Evolutionary conservation across 2,329 filamentous ascomycete species (phyloP), one percentile per base, ranked within the genome.

Genomic region (Cladophialophora exuberans): DNA sequence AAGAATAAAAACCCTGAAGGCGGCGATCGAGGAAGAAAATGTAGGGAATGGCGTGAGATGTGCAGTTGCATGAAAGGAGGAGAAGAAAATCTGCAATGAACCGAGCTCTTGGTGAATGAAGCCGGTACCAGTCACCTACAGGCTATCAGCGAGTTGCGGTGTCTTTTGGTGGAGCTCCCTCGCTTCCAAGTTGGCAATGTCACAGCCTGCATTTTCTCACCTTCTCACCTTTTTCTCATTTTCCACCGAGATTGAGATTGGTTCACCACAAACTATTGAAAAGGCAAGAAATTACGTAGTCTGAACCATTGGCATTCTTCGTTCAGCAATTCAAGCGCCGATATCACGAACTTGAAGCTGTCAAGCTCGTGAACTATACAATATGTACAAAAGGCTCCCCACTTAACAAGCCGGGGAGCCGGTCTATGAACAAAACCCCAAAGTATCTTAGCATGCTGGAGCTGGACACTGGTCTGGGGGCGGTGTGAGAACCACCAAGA

Each of bases 371-470:
- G 35, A 38, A 57, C 46, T 57, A 60, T 57, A 60, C 57, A 57
- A 57, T 54, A 57, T 56, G 50, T 60, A 60, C 57, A 49, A 53
- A 56, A 7, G 39, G 28, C 42, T 45, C 45, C n/a, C n/a, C n/a
- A n/a, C n/a, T n/a, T n/a, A n/a, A n/a, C n/a, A 15, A 43, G 9
- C n/a, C 9, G 6, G 31, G 26, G 35, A 35, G 17, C 25, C 42
- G 6, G 36, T 52, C 44, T 49, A 56, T 53, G 26, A 56, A 49
- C 47, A 56, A 15, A n/a, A 38, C 45, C 36, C 15, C 22, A n/a
- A 25, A n/a, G 13, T n/a, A 51, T 41, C 41, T 43, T 55, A 46
- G 33, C 45, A 18, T 20, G 43, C 35, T 55, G 31, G 38, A 54
- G 43, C 35, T 55, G 31, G 38, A 54, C 53, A 51, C 33, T 45